Evolutionary conservation across 2,329 filamentous ascomycete species (phyloP), one percentile per base, ranked within the genome.

Genomic region (Fonsecaea nubica): DNA sequence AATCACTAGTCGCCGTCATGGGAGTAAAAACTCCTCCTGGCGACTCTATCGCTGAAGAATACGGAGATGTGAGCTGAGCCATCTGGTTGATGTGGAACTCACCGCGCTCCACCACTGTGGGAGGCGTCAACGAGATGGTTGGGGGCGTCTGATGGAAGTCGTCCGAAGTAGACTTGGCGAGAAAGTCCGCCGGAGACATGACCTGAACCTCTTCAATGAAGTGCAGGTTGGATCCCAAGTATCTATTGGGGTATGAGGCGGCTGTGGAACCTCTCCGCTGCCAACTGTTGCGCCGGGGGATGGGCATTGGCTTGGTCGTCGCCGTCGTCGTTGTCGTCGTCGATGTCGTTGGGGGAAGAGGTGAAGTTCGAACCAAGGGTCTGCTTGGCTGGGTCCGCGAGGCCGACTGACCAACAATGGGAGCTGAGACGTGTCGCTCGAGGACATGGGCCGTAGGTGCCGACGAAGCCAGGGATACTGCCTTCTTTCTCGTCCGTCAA

Each of bases 101-200:
- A 57, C 69, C 68, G 56, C 72, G 67, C 70, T 73, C 71, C 62
- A 73, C 62, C 63, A 68, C 65, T 52, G 73, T 70, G 52, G 73
- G 70, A 69, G 74, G 62, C 62, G 72, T 72, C 48, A 75, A 65
- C 42, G 74, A 68, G 48, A 74, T 73, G 13, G 68, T 61, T 52
- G 69, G 62, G 48, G 30, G 30, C 4, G 66, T 50, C 2, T 18
- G 32, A 57, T 33, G 32, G 55, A 72, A 70, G 48, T 75, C 75
- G 57, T 79, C 78, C 71, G 77, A 70, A 62, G 25, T 25, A 25
- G 72, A 75, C 57, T 77, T 76, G 50, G 76, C 75, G 35, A 79
- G 72, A 69, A 79, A 81, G 69, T 81, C 79, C 33, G 77, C 76
- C 7, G 80, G 80, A 25, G 79, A 80, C 65, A 77, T 79, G 62